Percentiles rank a stretch among this genome's conserved stretches.
These are phyloP conservation scores for Euphorbia peplus DNA, from an alignment of 345 rosid species.

Conservation along the genomic window DNA sequence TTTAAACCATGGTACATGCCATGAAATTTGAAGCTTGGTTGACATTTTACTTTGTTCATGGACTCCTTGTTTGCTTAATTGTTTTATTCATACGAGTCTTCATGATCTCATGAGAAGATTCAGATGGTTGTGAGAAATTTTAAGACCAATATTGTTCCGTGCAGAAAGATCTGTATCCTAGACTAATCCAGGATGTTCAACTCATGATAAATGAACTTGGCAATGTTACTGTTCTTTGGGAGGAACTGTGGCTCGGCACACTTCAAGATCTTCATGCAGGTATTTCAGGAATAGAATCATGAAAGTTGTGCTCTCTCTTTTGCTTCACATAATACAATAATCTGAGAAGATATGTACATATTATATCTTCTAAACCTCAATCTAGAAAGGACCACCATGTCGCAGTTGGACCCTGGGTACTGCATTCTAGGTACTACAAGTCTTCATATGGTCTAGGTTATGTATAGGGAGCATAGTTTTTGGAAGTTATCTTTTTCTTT, in stretches of 20 bases:
- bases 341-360: background rate
- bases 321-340: background rate
- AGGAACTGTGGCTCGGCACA: slow-evolving; percentile 94
- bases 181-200: slow-evolving; percentile 87
- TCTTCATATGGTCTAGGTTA: background rate
- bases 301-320: background rate
- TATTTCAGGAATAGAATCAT: slow-evolving; percentile 27
- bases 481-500: background rate
- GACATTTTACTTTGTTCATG: background rate
- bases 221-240: slow-evolving; percentile 94
- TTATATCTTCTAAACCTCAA: slow-evolving; percentile 3
- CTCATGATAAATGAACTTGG: slow-evolving; percentile 88
- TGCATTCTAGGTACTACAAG: too few species aligned
- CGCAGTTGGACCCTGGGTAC: slow-evolving; percentile 7
- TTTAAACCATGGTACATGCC: background rate
- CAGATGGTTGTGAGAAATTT: slow-evolving; percentile 7
- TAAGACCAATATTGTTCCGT: slow-evolving; percentile 25
- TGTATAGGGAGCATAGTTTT: background rate
- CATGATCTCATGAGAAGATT: slow-evolving; percentile 8
- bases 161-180: slow-evolving; percentile 81
- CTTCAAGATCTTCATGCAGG: slow-evolving; percentile 97
- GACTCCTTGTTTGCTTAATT: background rate
- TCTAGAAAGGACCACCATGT: background rate
- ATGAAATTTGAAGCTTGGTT: background rate
- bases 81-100: slow-evolving; percentile 14